These are phyloP conservation scores for Macrophomina tecta DNA, from an alignment of 2,329 filamentous ascomycete genomes.

Conservation along the genomic window DNA sequence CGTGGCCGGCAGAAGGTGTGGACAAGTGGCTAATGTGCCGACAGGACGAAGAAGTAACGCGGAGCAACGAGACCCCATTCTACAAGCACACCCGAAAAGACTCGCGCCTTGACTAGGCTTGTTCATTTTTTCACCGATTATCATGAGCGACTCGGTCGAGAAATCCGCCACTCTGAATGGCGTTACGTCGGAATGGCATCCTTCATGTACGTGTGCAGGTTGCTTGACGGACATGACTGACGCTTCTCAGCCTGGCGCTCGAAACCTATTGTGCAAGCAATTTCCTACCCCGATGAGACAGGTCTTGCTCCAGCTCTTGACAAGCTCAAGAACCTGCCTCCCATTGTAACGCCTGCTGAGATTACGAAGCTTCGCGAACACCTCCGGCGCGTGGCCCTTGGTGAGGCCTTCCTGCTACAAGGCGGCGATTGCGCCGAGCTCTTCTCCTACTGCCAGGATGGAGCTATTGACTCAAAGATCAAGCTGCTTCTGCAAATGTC, in stretches of 20 bases:
- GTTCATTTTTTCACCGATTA: background rate
- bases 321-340: conserved; percentile 73
- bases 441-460: conserved; percentile 92
- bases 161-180: conserved; percentile 9
- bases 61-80: conserved; percentile 4
- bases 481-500: conserved; percentile 98
- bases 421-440: conserved; percentile 97
- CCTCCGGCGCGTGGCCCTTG: conserved; percentile 83
- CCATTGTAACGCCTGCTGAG: conserved; percentile 79
- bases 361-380: conserved; percentile 80
- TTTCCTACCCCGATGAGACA: conserved; percentile 68
- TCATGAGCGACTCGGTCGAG: background rate
- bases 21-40: background rate
- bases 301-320: conserved; percentile 65
- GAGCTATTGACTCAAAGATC: conserved; percentile 92
- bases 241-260: conserved; percentile 68
- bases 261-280: conserved; percentile 79
- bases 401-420: conserved; percentile 92
- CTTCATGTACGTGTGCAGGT: conserved; percentile 42
- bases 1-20: background rate
- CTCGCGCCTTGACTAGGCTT: conserved; percentile 16
- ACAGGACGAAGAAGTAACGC: background rate
- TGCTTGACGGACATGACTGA: conserved; percentile 5
- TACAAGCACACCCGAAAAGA: conserved; percentile 19
- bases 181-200: conserved; percentile 41